phyloP scores from a whole-genome alignment of 2,329 filamentous ascomycete species.

The Hypomyces perniciosus region DNA sequence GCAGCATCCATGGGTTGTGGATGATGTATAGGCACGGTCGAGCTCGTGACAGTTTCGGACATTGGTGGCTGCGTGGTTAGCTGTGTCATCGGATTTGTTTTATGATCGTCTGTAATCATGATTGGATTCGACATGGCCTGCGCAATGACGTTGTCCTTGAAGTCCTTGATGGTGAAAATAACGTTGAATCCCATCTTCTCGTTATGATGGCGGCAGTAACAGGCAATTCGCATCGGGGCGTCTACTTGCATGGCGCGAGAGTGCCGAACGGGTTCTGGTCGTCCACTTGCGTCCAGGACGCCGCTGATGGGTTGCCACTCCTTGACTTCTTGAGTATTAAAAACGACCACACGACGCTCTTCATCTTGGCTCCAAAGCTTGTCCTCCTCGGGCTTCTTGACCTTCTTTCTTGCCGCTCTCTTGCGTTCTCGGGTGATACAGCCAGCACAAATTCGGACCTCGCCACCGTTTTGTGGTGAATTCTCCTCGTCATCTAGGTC shows the following conservation, averaged over 20 bases:
- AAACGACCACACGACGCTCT: slow-evolving; percentile 76
- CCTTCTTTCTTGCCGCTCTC: slow-evolving; percentile 84
- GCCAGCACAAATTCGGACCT: slow-evolving; percentile 85
- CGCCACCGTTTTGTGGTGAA: slow-evolving; percentile 80
- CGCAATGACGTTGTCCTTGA: slow-evolving; percentile 66
- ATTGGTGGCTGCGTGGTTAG: slow-evolving; percentile 22
- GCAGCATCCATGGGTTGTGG: slow-evolving; percentile 23
- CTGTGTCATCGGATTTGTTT: slow-evolving; percentile 56
- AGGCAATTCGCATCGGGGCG: slow-evolving; percentile 91
- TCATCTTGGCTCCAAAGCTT: slow-evolving; percentile 79
- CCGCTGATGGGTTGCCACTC: slow-evolving; percentile 66
- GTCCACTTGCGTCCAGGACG: slow-evolving; percentile 38
- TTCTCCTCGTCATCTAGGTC: slow-evolving; percentile 54
- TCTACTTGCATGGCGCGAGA: slow-evolving; percentile 69
- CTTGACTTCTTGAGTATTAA: slow-evolving; percentile 83
- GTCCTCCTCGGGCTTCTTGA: slow-evolving; percentile 89
- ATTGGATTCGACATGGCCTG: slow-evolving; percentile 84
- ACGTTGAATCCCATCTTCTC: slow-evolving; percentile 90
- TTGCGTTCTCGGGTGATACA: slow-evolving; percentile 91
- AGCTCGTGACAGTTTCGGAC: slow-evolving; percentile 22
- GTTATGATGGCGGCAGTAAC: slow-evolving; percentile 90
- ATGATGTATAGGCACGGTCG: slow-evolving; percentile 16
- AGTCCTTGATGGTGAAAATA: slow-evolving; percentile 91
- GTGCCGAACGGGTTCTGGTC: slow-evolving; percentile 40
- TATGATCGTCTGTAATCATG: slow-evolving; percentile 97